phyloP scores from a whole-genome alignment of 1,139 yeast species.

The Magnusiomyces sp. region DNA sequence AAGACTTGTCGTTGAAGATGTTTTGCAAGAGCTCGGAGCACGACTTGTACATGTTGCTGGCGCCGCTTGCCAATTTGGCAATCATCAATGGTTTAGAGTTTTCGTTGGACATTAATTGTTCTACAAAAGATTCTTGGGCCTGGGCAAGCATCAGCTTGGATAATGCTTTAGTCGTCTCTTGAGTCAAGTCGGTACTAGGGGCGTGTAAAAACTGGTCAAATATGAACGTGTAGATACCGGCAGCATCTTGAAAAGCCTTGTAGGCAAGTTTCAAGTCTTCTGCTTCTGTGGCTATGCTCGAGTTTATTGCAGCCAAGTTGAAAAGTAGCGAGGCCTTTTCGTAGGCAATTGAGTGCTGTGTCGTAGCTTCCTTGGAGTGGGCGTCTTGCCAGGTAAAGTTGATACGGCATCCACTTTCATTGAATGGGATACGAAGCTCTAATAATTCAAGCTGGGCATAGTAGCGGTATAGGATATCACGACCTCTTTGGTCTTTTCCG shows the following conservation, averaged over 20 bases:
- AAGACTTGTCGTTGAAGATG: constrained; percentile 40
- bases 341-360: constrained; percentile 66
- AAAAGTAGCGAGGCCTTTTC: constrained; percentile 83
- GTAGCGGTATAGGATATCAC: constrained; percentile 57
- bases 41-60: constrained; percentile 48
- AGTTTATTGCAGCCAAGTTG: constrained; percentile 56
- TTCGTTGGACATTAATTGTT: constrained; percentile 47
- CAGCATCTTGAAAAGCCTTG: constrained; percentile 61
- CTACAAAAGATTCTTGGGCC: constrained; percentile 75
- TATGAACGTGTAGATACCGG: constrained; percentile 67
- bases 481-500: constrained; percentile 31
- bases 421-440: constrained; percentile 66
- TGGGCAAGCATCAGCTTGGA: constrained; percentile 68
- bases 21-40: constrained; percentile 40
- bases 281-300: constrained; percentile 41
- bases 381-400: constrained; percentile 80
- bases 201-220: constrained; percentile 84
- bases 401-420: constrained; percentile 46
- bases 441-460: constrained; percentile 76
- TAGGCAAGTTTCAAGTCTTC: constrained; percentile 52
- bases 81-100: constrained; percentile 47
- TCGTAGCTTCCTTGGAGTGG: constrained; percentile 45
- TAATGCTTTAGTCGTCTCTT: constrained; percentile 60
- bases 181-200: constrained; percentile 71
- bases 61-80: constrained; percentile 60